Evolutionary conservation across 2,329 filamentous ascomycete species (phyloP).

Genomic region (Arthrobotrys entomopaga): DNA sequence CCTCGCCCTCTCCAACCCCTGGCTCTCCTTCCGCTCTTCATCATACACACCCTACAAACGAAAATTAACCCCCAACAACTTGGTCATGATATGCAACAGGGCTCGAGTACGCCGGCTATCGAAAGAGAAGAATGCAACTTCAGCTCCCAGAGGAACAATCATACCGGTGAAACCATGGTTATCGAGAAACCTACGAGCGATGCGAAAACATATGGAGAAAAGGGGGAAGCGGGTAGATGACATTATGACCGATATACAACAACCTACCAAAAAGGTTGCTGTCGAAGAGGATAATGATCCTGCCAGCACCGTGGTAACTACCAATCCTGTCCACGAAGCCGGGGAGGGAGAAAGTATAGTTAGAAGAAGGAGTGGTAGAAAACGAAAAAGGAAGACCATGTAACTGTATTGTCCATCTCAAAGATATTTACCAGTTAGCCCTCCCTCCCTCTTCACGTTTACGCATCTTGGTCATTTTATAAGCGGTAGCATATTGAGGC

Average conservation of each 20-base stretch:
- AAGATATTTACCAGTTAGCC: too few species aligned
- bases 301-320: too few species aligned
- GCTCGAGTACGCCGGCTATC: conserved; percentile 14
- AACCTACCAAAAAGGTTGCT: background rate
- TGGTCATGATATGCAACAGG: conserved; percentile 49
- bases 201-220: conserved; percentile 23
- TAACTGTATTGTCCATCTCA: background rate
- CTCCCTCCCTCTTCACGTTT: background rate
- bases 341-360: background rate
- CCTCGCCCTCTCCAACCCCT: background rate
- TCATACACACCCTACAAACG: conserved; percentile 6
- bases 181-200: conserved; percentile 20
- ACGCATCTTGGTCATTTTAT: background rate
- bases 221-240: background rate
- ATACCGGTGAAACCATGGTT: conserved; percentile 18
- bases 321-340: background rate
- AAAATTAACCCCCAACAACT: conserved; percentile 33
- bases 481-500: background rate
- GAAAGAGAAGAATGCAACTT: background rate
- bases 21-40: conserved; percentile 20
- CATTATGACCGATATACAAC: background rate
- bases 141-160: background rate
- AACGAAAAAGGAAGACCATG: conserved; percentile 23
- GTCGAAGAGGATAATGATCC: conserved; percentile 4
- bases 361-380: conserved; percentile 12